Base-by-base conservation (phyloP, 1,284 basidiomycete genomes). In the Rhodotorula sp. region DNA sequence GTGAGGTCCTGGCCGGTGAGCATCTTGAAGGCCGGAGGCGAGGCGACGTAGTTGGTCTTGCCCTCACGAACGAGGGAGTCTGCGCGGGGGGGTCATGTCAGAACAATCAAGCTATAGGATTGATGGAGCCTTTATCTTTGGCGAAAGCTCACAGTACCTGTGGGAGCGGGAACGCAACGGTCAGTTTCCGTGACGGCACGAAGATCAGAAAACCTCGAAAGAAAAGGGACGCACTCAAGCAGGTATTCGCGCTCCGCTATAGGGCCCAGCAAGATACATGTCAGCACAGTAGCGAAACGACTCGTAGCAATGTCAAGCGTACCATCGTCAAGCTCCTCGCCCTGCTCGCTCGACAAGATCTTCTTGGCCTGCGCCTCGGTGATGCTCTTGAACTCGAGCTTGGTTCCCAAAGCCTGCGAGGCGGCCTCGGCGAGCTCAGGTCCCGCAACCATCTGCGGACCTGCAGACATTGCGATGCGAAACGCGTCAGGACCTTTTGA, bases 371-470 rank as follows among this genome's bases (percentile, higher is more conserved):
- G 60, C 45, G 23, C 47, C 55, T 67, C 66, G n/a, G 47, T 57
- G 47, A 67, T 55, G 8, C 23, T 28, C 23, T 43, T 6, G 55
- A 67, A 67, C 48, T 67, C 54, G 62, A 75, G 62, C 52, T 63
- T 64, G 14, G 65, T 59, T 14, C 56, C 34, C 23, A 75, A 57
- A 4, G 68, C 71, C 66, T 75, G 68, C 34, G 66, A 66, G 3
- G 73, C 73, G 2, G 73, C 71, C 45, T 70, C 66, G 49, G 73
- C 73, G 50, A 75, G 63, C 54, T 75, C 73, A 6, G 68, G 67
- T 12, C 73, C 73, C 28, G 73, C 66, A 31, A 50, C 43, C 28
- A 73, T 31, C 60, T 57, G 57, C 19, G 71, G 63, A 52, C 50
- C 50, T 52, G 21, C 10, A 12, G 38, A 8, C 10, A 2, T 12